Evolutionary conservation across 2,329 filamentous ascomycete species (phyloP).

Genomic region (Aureobasidium musti): DNA sequence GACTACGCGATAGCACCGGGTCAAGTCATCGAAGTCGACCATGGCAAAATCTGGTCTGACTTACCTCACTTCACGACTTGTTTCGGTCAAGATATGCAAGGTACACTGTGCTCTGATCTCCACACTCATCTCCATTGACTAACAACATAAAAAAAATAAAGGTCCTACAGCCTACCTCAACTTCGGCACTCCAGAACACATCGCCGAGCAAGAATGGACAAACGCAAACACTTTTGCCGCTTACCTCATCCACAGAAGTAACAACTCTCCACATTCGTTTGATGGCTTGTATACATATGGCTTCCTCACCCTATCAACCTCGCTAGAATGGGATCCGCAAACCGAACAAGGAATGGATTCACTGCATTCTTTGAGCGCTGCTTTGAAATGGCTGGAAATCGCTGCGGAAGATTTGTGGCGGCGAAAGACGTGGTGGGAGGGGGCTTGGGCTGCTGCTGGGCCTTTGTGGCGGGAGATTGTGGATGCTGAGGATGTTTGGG

Average conservation of each 20-base stretch:
- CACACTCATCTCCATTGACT: not conserved
- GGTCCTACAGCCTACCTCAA: slow-evolving; percentile 10
- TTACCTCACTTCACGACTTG: not conserved
- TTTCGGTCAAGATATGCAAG: slow-evolving; percentile 8
- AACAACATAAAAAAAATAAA: not conserved
- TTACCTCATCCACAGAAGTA: not conserved
- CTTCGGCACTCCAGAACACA: not conserved
- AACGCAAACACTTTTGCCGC: slow-evolving; percentile 19
- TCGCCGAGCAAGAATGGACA: slow-evolving; percentile 7
- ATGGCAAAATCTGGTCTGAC: not conserved
- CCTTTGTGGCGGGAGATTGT: not conserved
- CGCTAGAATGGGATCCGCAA: not conserved
- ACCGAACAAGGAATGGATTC: not conserved
- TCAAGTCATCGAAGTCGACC: not conserved
- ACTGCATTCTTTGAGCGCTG: not conserved
- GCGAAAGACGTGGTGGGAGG: not conserved
- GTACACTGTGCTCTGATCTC: not conserved
- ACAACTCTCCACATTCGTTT: not conserved
- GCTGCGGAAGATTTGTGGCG: not conserved
- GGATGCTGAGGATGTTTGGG: not conserved
- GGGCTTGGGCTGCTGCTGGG: not conserved
- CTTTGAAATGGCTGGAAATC: not conserved
- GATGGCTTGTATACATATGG: not conserved
- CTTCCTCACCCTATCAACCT: not conserved
- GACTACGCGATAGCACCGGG: not conserved